phyloP scores from a whole-genome alignment of 2,329 filamentous ascomycete species.

The Cercospora citrullina region DNA sequence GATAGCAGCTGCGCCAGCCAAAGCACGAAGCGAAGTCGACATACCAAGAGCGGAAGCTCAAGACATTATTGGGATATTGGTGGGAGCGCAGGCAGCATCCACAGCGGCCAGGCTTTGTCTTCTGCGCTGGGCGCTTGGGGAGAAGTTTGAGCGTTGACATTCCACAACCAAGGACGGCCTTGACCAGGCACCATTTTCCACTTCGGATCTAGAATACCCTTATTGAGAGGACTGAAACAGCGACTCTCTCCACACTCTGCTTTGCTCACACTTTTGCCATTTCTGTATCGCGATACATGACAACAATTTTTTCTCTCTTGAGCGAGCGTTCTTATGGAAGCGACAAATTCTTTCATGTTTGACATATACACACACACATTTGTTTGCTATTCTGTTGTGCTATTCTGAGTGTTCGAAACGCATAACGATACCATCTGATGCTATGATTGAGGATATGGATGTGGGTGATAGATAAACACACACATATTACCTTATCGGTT shows the following conservation, averaged over 20 bases:
- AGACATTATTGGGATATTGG: conserved; percentile 93
- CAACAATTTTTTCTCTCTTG: background rate
- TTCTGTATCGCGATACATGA: conserved; percentile 4
- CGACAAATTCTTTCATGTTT: background rate
- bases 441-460: background rate
- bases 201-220: conserved; percentile 1
- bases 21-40: conserved; percentile 68
- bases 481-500: background rate
- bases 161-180: too few relatives aligned
- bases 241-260: background rate
- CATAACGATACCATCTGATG: conserved; percentile 11
- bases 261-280: background rate
- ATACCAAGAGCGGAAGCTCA: conserved; percentile 63
- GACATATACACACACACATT: background rate
- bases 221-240: conserved; percentile 4
- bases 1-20: conserved; percentile 78
- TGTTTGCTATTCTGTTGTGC: background rate
- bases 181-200: too few relatives aligned
- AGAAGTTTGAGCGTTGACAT: conserved; percentile 61
- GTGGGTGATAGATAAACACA: background rate
- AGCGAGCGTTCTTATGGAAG: background rate
- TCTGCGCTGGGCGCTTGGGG: conserved; percentile 71
- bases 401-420: background rate
- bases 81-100: conserved; percentile 72
- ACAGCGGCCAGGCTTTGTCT: conserved; percentile 38